Evolutionary conservation across 345 rosid genomes (phyloP).

Genomic region (Eucalyptus cloeziana): DNA sequence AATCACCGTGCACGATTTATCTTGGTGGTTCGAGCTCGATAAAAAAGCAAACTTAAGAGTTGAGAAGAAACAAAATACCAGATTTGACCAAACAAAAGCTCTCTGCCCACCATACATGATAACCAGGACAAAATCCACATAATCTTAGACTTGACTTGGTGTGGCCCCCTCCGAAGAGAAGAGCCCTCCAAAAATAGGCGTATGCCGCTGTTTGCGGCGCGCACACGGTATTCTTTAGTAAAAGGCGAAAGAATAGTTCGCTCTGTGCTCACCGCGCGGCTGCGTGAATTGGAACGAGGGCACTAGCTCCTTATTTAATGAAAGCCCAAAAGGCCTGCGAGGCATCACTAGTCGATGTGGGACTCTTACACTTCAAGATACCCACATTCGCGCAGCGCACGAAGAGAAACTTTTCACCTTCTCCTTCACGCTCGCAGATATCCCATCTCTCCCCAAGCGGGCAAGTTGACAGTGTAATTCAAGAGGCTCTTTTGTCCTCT

Average conservation of each 20-base stretch:
- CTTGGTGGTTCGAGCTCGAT: background rate
- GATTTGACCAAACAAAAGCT: no score
- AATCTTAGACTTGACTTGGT: background rate
- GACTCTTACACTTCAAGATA: background rate
- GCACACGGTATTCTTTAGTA: conserved; percentile 42
- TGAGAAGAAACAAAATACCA: no score
- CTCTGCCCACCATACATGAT: accelerated
- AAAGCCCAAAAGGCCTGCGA: background rate
- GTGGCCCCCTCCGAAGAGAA: background rate
- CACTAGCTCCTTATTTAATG: background rate
- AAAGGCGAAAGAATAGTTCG: conserved; percentile 48
- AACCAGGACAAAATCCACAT: accelerated
- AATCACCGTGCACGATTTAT: background rate
- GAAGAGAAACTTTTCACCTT: background rate
- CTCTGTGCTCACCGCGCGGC: conserved; percentile 23
- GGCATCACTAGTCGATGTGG: accelerated
- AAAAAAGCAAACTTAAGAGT: no score
- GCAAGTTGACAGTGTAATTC: background rate
- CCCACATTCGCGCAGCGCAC: background rate
- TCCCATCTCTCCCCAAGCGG: background rate
- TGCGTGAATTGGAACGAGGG: accelerated
- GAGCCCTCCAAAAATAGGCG: background rate
- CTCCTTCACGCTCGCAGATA: background rate
- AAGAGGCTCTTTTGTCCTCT: background rate
- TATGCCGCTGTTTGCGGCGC: conserved; percentile 9